Percentiles rank a stretch among this genome's conserved stretches.
Evolutionary conservation across 2,329 filamentous ascomycete genomes (phyloP).

Genomic region (Fusarium sp.): DNA sequence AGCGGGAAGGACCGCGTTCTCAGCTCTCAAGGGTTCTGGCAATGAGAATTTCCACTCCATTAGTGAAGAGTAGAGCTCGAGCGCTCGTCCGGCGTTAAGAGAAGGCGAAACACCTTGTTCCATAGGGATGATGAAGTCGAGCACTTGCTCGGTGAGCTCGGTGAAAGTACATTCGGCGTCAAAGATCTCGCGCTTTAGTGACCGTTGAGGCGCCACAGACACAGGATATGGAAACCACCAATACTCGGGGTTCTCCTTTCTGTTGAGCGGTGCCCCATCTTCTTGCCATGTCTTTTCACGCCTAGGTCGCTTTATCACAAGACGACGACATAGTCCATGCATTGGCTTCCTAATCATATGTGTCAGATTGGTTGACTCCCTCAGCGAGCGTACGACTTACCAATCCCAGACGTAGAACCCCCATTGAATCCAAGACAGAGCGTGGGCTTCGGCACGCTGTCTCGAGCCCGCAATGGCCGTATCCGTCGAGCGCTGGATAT

Average conservation of each 20-base stretch:
- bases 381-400: neutral
- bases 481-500: slow-evolving; percentile 16
- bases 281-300: slow-evolving; percentile 20
- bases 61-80: slow-evolving; percentile 12
- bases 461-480: slow-evolving; percentile 20
- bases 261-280: slow-evolving; percentile 4
- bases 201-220: slow-evolving; percentile 7
- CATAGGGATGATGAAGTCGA: slow-evolving; percentile 22
- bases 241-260: slow-evolving; percentile 16
- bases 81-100: neutral
- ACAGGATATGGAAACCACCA: slow-evolving; percentile 33
- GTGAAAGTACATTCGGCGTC: slow-evolving; percentile 25
- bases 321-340: slow-evolving; percentile 24
- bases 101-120: neutral
- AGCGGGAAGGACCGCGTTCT: slow-evolving; percentile 16
- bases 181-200: slow-evolving; percentile 25
- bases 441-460: slow-evolving; percentile 24
- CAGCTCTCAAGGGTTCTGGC: slow-evolving; percentile 19
- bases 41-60: slow-evolving; percentile 31
- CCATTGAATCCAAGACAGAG: slow-evolving; percentile 34
- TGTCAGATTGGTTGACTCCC: neutral
- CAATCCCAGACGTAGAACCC: slow-evolving; percentile 35
- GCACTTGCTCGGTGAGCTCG: slow-evolving; percentile 23
- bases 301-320: slow-evolving; percentile 5
- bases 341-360: slow-evolving; percentile 23